Conservation (phyloP, 73 alveolate genomes). For the Paramecium primaurelia region DNA sequence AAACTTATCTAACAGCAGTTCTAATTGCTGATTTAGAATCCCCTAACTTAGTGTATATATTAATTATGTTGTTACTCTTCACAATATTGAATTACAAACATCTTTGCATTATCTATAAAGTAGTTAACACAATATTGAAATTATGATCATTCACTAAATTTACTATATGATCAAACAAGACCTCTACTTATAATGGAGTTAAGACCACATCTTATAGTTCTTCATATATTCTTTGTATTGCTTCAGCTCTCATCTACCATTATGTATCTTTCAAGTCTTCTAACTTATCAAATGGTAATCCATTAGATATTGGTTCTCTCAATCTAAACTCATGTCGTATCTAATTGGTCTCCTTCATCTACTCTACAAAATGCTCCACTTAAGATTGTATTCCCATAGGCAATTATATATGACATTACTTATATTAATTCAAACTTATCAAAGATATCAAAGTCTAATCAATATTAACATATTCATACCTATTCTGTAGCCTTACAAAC, state of each 20-base stretch:
- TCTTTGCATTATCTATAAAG: background rate
- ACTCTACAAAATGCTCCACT: background rate
- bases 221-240: background rate
- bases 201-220: background rate
- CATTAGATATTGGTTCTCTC: background rate
- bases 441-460: conserved; percentile 4
- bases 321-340: background rate
- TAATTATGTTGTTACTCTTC: background rate
- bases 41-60: background rate
- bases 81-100: background rate
- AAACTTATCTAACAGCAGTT: background rate
- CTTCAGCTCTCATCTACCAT: conserved; percentile 44
- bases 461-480: background rate
- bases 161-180: background rate
- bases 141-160: conserved; percentile 10
- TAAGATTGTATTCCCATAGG: background rate
- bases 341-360: background rate
- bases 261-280: conserved; percentile 4
- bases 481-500: conserved; percentile 43
- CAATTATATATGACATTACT: background rate
- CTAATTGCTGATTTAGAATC: conserved; percentile 13
- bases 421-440: background rate
- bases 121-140: conserved; percentile 7
- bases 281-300: background rate
- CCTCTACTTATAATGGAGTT: background rate